Base-by-base conservation (phyloP, 257 asterid genomes). In the Ophiorrhiza pumila region DNA sequence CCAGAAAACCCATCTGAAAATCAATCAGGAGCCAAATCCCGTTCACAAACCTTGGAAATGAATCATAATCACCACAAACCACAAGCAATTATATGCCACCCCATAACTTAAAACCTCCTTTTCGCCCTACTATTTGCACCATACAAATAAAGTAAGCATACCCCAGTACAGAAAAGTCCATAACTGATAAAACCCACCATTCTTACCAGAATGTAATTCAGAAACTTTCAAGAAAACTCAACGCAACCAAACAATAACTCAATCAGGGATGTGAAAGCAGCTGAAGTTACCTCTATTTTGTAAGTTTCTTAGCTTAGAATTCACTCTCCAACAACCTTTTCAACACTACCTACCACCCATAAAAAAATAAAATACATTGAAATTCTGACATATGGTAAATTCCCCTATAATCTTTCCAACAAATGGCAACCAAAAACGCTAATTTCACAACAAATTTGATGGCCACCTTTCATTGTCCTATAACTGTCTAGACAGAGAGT, bases 271-370 rank as follows among this genome's bases (percentile, higher is more conserved):
- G 56, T n/a, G 66, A 41, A 39, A 31, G 15, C 20, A 60, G 14
- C 2, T 22, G 55, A 41, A 34, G 22, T 12, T 42, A 27, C 22
- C n/a, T 55, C 53, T 22, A 43, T 31, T 49, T 39, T 23, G 20
- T 74, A 45, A 57, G 65, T 69, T 59, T 41, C 79, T 57, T 79
- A n/a, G 77, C 83, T 71, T 79, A 71, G 71, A 79, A 71, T 56
- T 74, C 73, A 75, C 80, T 65, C 76, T 45, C 71, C 76, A 79
- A 75, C 80, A 57, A 56, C 69, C 69, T 13, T 17, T 67, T 45
- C 74, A 45, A 55, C n/a, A 25, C 37, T 63, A 74, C 76, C 58
- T 34, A 71, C 50, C 78, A 31, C 63, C 35, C 39, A n/a, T 60
- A 1, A 57, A 29, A 39, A 56, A 22, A 55, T 42, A 43, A 72